A percentile compares a stretch with the other conserved stretches of the same genome.
phyloP scores from a whole-genome alignment of 352 stramenopile genomes.

The Globisporangium nunn region DNA sequence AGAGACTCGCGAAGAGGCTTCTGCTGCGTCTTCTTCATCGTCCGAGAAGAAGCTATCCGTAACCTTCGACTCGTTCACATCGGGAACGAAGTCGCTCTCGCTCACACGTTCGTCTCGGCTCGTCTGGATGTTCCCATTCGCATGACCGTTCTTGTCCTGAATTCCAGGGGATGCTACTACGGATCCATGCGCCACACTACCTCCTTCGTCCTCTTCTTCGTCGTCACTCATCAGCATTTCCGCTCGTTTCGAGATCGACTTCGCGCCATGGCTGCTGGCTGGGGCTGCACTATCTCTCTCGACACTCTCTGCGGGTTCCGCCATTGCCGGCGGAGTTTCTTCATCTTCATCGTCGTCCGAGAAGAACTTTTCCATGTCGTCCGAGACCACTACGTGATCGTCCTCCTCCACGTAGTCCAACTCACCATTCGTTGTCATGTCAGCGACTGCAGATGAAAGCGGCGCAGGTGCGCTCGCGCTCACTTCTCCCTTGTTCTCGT shows the following conservation, averaged over 20 bases:
- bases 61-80: background rate
- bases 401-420: conserved; percentile 3
- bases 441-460: background rate
- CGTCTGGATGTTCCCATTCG: background rate
- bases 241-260: background rate
- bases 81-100: background rate
- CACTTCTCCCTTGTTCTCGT: background rate
- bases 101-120: background rate
- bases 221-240: conserved; percentile 25
- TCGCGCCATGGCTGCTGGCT: background rate
- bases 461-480: background rate
- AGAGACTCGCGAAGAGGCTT: background rate
- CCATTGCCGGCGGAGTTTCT: conserved; percentile 13
- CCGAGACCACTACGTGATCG: conserved; percentile 7
- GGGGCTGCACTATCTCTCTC: background rate
- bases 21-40: background rate
- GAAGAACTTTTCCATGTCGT: conserved; percentile 76
- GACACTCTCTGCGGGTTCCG: conserved; percentile 1
- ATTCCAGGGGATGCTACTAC: background rate
- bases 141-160: background rate
- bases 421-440: background rate
- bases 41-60: background rate
- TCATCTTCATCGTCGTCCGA: conserved; percentile 54
- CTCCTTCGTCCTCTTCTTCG: conserved; percentile 11
- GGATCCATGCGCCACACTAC: background rate